Percentiles rank a stretch among this genome's conserved stretches.
phyloP scores from a whole-genome alignment of 2,329 filamentous ascomycete species.

The Cercospora berteroae region DNA sequence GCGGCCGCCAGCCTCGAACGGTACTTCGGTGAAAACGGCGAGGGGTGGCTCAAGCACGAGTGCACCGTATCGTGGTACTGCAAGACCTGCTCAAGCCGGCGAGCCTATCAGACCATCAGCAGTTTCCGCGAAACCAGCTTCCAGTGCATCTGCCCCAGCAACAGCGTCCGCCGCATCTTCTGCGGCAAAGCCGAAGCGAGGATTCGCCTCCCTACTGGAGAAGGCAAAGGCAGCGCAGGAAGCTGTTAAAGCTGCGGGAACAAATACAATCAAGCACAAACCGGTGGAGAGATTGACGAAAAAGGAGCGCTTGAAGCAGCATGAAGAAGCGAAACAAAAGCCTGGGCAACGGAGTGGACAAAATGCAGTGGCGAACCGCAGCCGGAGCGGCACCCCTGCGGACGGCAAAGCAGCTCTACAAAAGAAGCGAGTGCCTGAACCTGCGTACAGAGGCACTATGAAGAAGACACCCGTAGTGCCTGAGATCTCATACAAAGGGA shows the following conservation, averaged over 20 bases:
- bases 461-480: conserved; percentile 26
- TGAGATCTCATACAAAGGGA: conserved; percentile 44
- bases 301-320: conserved; percentile 51
- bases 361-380: conserved; percentile 30
- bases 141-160: conserved; percentile 18
- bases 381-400: conserved; percentile 30
- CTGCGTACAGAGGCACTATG: conserved; percentile 46
- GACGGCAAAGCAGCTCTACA: conserved; percentile 21
- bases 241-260: conserved; percentile 55
- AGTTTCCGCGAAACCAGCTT: conserved; percentile 2
- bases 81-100: conserved; percentile 13
- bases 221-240: conserved; percentile 66
- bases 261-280: conserved; percentile 74
- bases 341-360: conserved; percentile 38
- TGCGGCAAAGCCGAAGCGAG: conserved; percentile 56
- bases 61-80: conserved; percentile 20
- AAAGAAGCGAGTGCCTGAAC: conserved; percentile 34
- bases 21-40: conserved; percentile 26
- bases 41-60: conserved; percentile 20
- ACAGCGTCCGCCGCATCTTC: conserved; percentile 20
- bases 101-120: conserved; percentile 21
- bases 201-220: conserved; percentile 71
- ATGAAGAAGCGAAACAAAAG: conserved; percentile 45
- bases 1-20: conserved; percentile 17
- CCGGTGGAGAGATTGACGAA: conserved; percentile 62